Conservation (phyloP, 805 yeast species). For the Nakazawaea ernobii region DNA sequence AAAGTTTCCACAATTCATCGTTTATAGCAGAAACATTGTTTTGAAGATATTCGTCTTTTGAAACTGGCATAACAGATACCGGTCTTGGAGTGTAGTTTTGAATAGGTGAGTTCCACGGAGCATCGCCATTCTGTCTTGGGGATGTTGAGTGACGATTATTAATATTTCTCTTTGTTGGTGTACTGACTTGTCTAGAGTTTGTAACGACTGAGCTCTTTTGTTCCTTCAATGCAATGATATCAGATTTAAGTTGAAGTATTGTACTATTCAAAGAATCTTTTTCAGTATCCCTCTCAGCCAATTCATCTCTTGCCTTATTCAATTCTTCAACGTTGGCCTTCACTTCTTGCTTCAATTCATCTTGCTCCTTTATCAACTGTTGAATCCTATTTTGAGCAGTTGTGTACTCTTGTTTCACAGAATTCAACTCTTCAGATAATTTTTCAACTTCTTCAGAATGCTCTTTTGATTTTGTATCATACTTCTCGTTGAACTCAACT, state of each 20-base stretch:
- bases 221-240: constrained; percentile 26
- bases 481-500: constrained; percentile 40
- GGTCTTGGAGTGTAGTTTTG: constrained; percentile 47
- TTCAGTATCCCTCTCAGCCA: constrained; percentile 53
- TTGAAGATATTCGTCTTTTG: constrained; percentile 42
- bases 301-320: constrained; percentile 50
- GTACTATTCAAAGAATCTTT: constrained; percentile 63
- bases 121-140: constrained; percentile 16
- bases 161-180: constrained; percentile 17
- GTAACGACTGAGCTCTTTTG: constrained; percentile 14
- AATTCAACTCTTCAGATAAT: constrained; percentile 49
- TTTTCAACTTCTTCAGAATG: constrained; percentile 43
- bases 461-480: constrained; percentile 36
- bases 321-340: constrained; percentile 56
- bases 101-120: constrained; percentile 26
- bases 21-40: constrained; percentile 62
- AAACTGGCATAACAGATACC: constrained; percentile 55
- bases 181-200: constrained; percentile 5
- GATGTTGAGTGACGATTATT: constrained; percentile 17
- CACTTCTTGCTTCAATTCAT: constrained; percentile 58
- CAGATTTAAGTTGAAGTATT: constrained; percentile 47
- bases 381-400: constrained; percentile 55
- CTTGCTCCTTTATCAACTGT: constrained; percentile 55
- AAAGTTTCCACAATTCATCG: constrained; percentile 64
- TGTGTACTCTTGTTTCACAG: constrained; percentile 51